Percentiles rank a stretch among this genome's conserved stretches.
Evolutionary conservation across 2,329 filamentous ascomycete genomes (phyloP).

Genomic region (Penicillium sp.): DNA sequence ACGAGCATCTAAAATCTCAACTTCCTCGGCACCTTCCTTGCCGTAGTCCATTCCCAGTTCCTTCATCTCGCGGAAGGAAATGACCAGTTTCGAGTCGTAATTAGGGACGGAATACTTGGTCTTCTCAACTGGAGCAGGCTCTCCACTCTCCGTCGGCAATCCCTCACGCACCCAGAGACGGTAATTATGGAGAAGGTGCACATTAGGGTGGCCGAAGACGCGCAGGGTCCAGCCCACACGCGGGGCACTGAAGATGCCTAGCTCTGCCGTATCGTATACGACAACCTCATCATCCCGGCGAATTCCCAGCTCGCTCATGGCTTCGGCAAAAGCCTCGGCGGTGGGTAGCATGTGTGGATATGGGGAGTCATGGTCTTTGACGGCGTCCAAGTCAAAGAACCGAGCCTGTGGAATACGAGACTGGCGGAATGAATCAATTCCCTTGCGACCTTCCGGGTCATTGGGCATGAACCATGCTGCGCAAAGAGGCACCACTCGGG

Average conservation of each 20-base stretch:
- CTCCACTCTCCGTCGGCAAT: constrained; percentile 72
- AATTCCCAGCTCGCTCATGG: constrained; percentile 86
- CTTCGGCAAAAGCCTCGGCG: constrained; percentile 70
- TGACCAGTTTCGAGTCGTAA: constrained; percentile 61
- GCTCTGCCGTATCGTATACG: constrained; percentile 85
- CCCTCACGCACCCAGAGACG: constrained; percentile 84
- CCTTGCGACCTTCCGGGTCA: constrained; percentile 66
- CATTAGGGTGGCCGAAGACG: constrained; percentile 80
- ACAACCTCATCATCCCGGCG: constrained; percentile 82
- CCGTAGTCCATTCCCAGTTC: constrained; percentile 68
- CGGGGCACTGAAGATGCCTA: constrained; percentile 90
- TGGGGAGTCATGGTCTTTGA: constrained; percentile 78
- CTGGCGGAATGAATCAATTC: constrained; percentile 72
- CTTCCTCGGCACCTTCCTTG: constrained; percentile 74
- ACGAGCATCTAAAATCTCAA: constrained; percentile 86
- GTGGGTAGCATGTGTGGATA: constrained; percentile 96
- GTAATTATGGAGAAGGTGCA: constrained; percentile 94
- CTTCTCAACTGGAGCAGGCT: constrained; percentile 34
- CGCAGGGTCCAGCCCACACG: constrained; percentile 89
- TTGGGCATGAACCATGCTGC: constrained; percentile 96
- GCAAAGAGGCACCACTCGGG: constrained; percentile 81
- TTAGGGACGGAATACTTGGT: constrained; percentile 48
- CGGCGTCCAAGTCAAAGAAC: constrained; percentile 92
- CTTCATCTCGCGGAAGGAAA: constrained; percentile 74
- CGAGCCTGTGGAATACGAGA: constrained; percentile 81